Conservation (phyloP, 257 asterid genomes). For the Penstemon davidsonii region DNA sequence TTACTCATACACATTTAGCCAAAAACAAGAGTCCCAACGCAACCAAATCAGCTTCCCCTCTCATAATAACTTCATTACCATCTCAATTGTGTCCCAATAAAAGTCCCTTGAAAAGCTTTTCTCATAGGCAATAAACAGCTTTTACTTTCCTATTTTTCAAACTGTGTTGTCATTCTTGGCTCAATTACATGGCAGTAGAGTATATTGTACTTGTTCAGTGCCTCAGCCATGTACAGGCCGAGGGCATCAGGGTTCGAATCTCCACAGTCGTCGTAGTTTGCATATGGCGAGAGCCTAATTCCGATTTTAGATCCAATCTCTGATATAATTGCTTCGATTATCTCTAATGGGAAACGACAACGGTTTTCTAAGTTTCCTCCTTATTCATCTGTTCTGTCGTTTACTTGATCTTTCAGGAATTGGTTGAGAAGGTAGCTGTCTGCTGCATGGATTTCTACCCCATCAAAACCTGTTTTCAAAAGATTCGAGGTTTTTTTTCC, state of each 20-base stretch:
- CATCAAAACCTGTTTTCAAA: constrained; percentile 37
- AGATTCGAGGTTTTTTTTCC: too few species aligned
- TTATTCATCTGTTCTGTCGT: constrained; percentile 36
- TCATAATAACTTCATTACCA: constrained; percentile 24
- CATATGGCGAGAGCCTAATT: constrained; percentile 37
- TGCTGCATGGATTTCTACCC: constrained; percentile 44
- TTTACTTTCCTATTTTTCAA: constrained; percentile 15
- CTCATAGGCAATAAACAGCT: constrained; percentile 33
- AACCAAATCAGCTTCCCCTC: constrained; percentile 35
- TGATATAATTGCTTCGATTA: constrained; percentile 27
- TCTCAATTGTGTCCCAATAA: constrained; percentile 34
- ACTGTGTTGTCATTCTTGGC: constrained; percentile 35
- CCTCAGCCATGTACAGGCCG: constrained; percentile 39
- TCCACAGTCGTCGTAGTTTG: constrained; percentile 28
- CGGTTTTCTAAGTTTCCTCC: constrained; percentile 42
- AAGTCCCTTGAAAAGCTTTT: constrained; percentile 38
- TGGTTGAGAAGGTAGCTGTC: constrained; percentile 39
- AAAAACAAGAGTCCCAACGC: constrained; percentile 42
- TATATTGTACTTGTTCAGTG: constrained; percentile 33
- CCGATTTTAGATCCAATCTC: constrained; percentile 43
- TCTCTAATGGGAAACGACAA: constrained; percentile 34
- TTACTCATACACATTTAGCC: constrained; percentile 21
- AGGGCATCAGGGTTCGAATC: constrained; percentile 38
- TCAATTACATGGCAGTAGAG: constrained; percentile 39
- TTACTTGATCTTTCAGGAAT: constrained; percentile 41